Base-by-base conservation (phyloP, 2,329 filamentous ascomycete species). In the Zopfia rhizophila region DNA sequence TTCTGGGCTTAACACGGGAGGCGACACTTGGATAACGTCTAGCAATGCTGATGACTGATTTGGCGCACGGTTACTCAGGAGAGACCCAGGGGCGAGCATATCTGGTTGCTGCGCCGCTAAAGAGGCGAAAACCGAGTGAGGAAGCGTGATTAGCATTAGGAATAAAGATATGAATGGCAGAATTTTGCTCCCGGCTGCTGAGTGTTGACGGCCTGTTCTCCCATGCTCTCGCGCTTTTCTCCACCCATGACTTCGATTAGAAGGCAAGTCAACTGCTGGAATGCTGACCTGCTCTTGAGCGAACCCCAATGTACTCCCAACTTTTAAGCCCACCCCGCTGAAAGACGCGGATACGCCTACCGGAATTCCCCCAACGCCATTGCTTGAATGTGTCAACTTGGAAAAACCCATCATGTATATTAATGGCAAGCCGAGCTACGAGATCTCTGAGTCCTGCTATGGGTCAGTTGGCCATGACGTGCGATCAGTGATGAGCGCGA, bases 21-120 rank as follows among this genome's bases (percentile, higher is more conserved):
- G 82, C 38, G 85, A 82, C 12, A 90, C 83, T 70, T 91, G 82
- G 58, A 91, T 86, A 60, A 85, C 87, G 56, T 87, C 78, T 39
- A 88, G 73, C 18, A 77, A 57, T 14, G 65, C 48, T 25, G 53
- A 55, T 12, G 60, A 59, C 19, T 57, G 48, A 53, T 65, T 63
- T 16, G 56, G 51, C 28, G 59, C 54, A 60, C 55, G 52, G 37
- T 40, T 58, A 40, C 33, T 50, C 45, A 66, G 47, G 24, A 53
- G 45, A 38, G 49, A 35, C 28, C 42, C 47, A 38, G 43, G 48
- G 22, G 37, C 23, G 32, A 38, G 45, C 28, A 56, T 44, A 23
- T 53, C 33, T 23, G 45, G 51, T 28, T 55, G 54, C 44, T 54
- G 54, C 38, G 56, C 42, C 36, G 53, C 45, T 17, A 59, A 45